These are phyloP conservation scores for Grifola frondosa DNA, from an alignment of 1,284 basidiomycete species.

Conservation along the genomic window DNA sequence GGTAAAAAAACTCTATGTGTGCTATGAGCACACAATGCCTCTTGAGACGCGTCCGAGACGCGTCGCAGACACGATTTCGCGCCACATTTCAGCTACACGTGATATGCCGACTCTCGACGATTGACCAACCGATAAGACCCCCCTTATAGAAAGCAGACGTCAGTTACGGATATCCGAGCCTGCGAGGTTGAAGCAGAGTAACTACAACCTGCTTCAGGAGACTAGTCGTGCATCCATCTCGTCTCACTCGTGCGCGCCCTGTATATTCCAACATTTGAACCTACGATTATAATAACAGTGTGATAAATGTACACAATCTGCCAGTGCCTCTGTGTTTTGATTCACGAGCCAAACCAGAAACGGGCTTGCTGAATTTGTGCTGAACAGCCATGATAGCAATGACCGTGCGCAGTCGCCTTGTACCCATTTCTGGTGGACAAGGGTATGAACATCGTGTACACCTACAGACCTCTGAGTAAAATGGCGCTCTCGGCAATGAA, in stretches of 20 bases:
- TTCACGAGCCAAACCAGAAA: constrained; percentile 32
- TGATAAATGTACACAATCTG: no score
- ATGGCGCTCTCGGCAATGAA: constrained; percentile 29
- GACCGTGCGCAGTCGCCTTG: constrained; percentile 20
- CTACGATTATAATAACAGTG: not conserved
- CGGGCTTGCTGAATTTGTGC: constrained; percentile 28
- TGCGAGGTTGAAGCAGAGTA: no score
- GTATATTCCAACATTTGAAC: not conserved
- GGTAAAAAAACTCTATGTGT: no score
- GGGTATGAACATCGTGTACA: constrained; percentile 27
- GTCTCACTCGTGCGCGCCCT: constrained; percentile 32
- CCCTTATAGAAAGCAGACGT: no score
- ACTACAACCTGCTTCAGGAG: constrained; percentile 5
- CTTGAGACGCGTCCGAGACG: no score
- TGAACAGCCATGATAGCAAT: constrained; percentile 24
- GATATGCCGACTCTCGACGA: no score
- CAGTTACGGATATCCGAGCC: no score
- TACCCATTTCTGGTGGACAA: constrained; percentile 22
- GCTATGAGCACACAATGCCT: no score
- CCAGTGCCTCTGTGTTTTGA: no score
- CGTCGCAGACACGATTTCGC: no score
- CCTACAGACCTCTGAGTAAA: constrained; percentile 27
- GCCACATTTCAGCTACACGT: not conserved
- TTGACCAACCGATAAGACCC: no score
- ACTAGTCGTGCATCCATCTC: constrained; percentile 32